Evolutionary conservation across 305 asterid genomes (phyloP).

Genomic region (Solanum hybrid): DNA sequence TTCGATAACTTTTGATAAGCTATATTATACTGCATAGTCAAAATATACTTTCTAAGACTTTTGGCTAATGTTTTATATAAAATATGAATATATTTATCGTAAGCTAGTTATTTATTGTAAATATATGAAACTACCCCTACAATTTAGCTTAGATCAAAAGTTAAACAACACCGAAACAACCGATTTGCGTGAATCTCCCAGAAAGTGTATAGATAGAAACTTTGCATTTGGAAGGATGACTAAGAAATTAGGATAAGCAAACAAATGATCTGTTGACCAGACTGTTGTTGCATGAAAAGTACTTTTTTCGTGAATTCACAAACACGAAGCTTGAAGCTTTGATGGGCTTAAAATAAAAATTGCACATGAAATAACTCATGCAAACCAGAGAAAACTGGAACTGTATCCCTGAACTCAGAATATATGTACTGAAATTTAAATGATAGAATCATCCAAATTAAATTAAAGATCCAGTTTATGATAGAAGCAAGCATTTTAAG

Average conservation of each 20-base stretch:
- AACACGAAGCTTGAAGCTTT: too few relatives aligned
- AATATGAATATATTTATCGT: too few relatives aligned
- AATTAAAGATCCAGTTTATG: not conserved
- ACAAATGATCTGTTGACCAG: not conserved
- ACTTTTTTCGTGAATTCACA: not conserved
- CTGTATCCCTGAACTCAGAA: not conserved
- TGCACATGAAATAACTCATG: not conserved
- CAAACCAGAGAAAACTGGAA: not conserved
- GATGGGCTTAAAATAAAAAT: not conserved
- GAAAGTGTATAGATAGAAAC: not conserved
- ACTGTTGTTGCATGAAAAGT: not conserved
- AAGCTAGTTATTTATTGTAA: too few relatives aligned
- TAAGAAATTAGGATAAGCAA: not conserved
- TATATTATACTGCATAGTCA: too few relatives aligned
- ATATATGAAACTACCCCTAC: too few relatives aligned
- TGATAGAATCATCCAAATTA: not conserved
- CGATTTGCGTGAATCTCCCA: not conserved
- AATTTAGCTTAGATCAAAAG: too few relatives aligned
- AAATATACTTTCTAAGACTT: too few relatives aligned
- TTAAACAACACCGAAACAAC: too few relatives aligned
- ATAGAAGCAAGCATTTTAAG: not conserved
- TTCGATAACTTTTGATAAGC: too few relatives aligned
- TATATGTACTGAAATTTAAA: not conserved
- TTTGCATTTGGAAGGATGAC: not conserved
- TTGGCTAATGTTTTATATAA: too few relatives aligned